Percentiles rank a stretch among this genome's conserved stretches.
phyloP scores from a whole-genome alignment of 805 yeast genomes.

The Candida wancherniae region DNA sequence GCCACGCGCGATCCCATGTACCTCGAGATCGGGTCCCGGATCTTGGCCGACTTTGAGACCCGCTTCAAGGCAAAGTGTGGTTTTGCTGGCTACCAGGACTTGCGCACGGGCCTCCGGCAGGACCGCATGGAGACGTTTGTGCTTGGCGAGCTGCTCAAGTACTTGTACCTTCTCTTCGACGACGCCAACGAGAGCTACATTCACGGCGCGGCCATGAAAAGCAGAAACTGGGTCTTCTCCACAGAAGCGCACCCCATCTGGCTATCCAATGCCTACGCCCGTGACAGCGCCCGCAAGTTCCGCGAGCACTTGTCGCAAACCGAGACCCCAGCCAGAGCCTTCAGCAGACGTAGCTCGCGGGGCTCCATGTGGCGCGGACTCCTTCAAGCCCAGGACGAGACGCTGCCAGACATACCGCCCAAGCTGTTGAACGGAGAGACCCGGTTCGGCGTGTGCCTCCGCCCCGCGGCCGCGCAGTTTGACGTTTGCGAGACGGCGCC shows the following conservation, averaged over 20 bases:
- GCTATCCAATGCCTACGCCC: conserved; percentile 40
- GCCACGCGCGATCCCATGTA: conserved; percentile 87
- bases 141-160: conserved; percentile 80
- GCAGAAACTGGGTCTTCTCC: conserved; percentile 60
- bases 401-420: background rate
- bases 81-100: conserved; percentile 68
- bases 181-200: conserved; percentile 45
- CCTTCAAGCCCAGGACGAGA: conserved; percentile 4
- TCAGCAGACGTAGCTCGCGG: conserved; percentile 5
- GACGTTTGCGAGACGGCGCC: conserved; percentile 31
- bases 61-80: conserved; percentile 68
- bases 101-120: conserved; percentile 56
- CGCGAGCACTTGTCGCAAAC: conserved; percentile 4
- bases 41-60: conserved; percentile 51
- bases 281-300: conserved; percentile 7
- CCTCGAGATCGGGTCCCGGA: conserved; percentile 65
- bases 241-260: conserved; percentile 94
- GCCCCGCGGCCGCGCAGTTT: conserved; percentile 12
- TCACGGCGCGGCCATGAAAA: conserved; percentile 31
- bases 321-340: conserved; percentile 4
- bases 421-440: too few species aligned
- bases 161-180: conserved; percentile 75
- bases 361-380: conserved; percentile 11
- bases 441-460: conserved; percentile 15
- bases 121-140: conserved; percentile 92